Evolutionary conservation across 345 rosid species (phyloP).

Genomic region (Streptanthus diversifolius): DNA sequence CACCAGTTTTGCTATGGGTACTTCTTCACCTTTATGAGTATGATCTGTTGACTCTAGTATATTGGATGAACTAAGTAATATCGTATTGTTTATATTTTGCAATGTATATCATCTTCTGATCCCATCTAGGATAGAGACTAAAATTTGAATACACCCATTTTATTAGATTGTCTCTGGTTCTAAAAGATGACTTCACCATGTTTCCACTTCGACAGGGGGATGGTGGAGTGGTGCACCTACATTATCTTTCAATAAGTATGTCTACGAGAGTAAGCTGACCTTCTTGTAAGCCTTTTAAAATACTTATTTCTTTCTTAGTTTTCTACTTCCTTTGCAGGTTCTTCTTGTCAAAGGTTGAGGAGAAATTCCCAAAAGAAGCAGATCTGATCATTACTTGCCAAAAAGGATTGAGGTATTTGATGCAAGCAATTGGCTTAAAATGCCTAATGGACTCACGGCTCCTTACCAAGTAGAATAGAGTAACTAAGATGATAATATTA

Average conservation of each 20-base stretch:
- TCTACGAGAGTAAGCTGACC: background rate
- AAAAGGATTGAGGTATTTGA: slow-evolving; percentile 76
- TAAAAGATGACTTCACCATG: slow-evolving; percentile 16
- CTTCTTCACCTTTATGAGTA: slow-evolving; percentile 6
- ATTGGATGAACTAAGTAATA: background rate
- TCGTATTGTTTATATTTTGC: background rate
- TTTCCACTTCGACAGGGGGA: slow-evolving; percentile 54
- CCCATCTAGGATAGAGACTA: slow-evolving; percentile 1
- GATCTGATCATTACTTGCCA: slow-evolving; percentile 93
- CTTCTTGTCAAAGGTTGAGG: slow-evolving; percentile 64
- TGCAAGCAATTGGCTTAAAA: background rate
- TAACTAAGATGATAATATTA: background rate
- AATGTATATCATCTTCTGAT: background rate
- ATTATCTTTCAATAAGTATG: slow-evolving; percentile 62
- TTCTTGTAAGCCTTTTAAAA: slow-evolving; percentile 8
- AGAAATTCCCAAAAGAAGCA: slow-evolving; percentile 69
- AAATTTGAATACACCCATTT: background rate
- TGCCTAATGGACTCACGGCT: background rate
- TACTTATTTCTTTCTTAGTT: slow-evolving; percentile 2
- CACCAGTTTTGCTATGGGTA: slow-evolving; percentile 84
- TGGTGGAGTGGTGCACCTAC: slow-evolving; percentile 97
- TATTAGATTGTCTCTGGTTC: background rate
- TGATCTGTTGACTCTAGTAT: slow-evolving; percentile 17
- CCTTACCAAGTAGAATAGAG: background rate
- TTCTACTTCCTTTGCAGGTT: slow-evolving; percentile 44